Evolutionary conservation across 441 rosid genomes (phyloP).

Genomic region (Metrosideros polymorpha): DNA sequence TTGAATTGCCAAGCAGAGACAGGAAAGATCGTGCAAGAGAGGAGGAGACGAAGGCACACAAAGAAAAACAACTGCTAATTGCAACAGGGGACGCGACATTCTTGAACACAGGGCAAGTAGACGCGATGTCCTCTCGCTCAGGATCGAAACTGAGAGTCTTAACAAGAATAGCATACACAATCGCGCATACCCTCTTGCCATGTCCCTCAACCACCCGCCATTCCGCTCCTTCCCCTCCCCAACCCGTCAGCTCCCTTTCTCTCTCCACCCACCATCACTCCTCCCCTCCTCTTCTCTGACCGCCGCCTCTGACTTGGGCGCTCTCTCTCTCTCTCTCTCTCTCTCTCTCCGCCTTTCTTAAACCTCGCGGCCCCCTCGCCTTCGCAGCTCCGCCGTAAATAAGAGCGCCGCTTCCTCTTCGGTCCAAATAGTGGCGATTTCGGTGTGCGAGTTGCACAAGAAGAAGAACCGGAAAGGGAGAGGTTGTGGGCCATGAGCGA

Average conservation of each 20-base stretch:
- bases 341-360: constrained; percentile 62
- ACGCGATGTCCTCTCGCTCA: not conserved
- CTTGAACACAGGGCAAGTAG: not conserved
- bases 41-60: not conserved
- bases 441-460: not conserved
- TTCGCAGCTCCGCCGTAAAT: constrained; percentile 64
- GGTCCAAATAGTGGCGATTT: constrained; percentile 30
- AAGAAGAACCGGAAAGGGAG: not conserved
- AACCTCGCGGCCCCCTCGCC: constrained; percentile 92
- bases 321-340: constrained; percentile 17
- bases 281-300: constrained; percentile 14
- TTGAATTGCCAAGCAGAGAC: not conserved
- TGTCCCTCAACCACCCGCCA: constrained; percentile 41
- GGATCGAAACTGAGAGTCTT: not conserved
- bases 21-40: not conserved
- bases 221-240: constrained; percentile 20
- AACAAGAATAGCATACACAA: not conserved
- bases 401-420: constrained; percentile 83
- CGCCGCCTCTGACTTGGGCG: constrained; percentile 12
- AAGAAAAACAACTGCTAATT: not conserved
- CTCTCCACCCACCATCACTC: not conserved
- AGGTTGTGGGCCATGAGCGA: not conserved
- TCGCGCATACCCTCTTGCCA: constrained; percentile 43
- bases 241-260: not conserved
- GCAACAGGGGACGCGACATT: not conserved